Percentiles rank a stretch among this genome's conserved stretches.
Evolutionary conservation across 2,329 filamentous ascomycete genomes (phyloP).

Genomic region (Monosporascus sp.): DNA sequence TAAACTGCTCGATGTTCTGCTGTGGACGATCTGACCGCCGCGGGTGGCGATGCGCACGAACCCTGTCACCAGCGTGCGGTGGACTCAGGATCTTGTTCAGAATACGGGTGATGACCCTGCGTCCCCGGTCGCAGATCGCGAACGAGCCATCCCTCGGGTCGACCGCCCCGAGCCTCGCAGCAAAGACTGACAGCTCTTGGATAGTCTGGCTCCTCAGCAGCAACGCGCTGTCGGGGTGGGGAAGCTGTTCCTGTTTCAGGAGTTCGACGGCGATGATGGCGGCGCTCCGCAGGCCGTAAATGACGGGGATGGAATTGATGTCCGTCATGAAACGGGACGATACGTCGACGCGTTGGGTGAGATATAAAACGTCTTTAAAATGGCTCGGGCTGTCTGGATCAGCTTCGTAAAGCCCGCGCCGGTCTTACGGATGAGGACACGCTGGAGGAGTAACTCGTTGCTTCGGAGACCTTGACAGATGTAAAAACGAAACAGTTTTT

Average conservation of each 20-base stretch:
- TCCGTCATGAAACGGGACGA: constrained; percentile 22
- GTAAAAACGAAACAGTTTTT: constrained; percentile 18
- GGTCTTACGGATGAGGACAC: constrained; percentile 28
- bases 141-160: constrained; percentile 26
- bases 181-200: constrained; percentile 31
- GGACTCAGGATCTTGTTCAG: constrained; percentile 30
- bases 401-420: constrained; percentile 27
- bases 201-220: constrained; percentile 31
- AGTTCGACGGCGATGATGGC: constrained; percentile 31
- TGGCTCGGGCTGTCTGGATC: constrained; percentile 22
- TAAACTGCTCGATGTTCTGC: constrained; percentile 9
- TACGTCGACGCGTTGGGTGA: constrained; percentile 27
- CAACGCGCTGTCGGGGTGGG: constrained; percentile 28
- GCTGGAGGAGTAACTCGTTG: constrained; percentile 28
- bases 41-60: constrained; percentile 2
- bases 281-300: constrained; percentile 28
- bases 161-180: constrained; percentile 25
- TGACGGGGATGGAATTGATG: constrained; percentile 24
- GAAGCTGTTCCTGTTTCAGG: constrained; percentile 29
- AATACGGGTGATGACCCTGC: constrained; percentile 29
- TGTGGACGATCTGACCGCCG: constrained; percentile 9
- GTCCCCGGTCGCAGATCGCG: constrained; percentile 28
- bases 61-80: constrained; percentile 10
- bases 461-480: constrained; percentile 19
- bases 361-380: constrained; percentile 27